Percentiles rank a stretch among this genome's conserved stretches.
Conservation (phyloP, 805 yeast genomes). For the Scheffersomyces lignosus region DNA sequence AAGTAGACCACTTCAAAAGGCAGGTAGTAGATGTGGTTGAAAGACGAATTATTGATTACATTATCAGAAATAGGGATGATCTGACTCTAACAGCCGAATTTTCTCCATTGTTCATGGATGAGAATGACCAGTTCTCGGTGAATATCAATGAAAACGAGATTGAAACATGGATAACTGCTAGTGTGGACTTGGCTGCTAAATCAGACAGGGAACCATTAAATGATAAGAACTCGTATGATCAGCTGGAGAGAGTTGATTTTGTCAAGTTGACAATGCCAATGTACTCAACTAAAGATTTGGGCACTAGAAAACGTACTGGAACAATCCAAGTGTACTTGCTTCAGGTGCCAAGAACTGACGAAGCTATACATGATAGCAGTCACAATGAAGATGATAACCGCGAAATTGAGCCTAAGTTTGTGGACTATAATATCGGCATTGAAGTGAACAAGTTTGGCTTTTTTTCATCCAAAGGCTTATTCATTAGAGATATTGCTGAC, state of each 20-base stretch:
- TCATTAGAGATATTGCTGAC: constrained; percentile 5
- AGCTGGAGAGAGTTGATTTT: constrained; percentile 14
- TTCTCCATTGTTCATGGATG: constrained; percentile 23
- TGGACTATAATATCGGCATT: constrained; percentile 1
- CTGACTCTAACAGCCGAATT: constrained; percentile 1
- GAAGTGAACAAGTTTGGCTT: neutral
- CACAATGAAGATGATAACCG: no score
- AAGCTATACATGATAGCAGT: constrained; percentile 1
- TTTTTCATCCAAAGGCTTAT: neutral
- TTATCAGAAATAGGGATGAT: constrained; percentile 14
- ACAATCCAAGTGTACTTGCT: constrained; percentile 32
- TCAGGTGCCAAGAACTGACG: constrained; percentile 8
- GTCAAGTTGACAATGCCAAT: constrained; percentile 38
- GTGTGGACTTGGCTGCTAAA: constrained; percentile 14
- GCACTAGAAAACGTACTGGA: constrained; percentile 26
- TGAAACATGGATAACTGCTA: constrained; percentile 26
- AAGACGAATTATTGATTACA: constrained; percentile 25
- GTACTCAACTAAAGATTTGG: constrained; percentile 19
- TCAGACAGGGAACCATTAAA: no score
- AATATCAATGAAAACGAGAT: constrained; percentile 19
- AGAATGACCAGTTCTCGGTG: constrained; percentile 32
- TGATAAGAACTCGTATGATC: constrained; percentile 1
- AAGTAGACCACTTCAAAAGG: constrained; percentile 33
- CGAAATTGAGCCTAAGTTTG: neutral
- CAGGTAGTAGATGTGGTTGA: constrained; percentile 29